Conservation (phyloP, 2,329 filamentous ascomycete genomes). For the Scedosporium apiospermum region DNA sequence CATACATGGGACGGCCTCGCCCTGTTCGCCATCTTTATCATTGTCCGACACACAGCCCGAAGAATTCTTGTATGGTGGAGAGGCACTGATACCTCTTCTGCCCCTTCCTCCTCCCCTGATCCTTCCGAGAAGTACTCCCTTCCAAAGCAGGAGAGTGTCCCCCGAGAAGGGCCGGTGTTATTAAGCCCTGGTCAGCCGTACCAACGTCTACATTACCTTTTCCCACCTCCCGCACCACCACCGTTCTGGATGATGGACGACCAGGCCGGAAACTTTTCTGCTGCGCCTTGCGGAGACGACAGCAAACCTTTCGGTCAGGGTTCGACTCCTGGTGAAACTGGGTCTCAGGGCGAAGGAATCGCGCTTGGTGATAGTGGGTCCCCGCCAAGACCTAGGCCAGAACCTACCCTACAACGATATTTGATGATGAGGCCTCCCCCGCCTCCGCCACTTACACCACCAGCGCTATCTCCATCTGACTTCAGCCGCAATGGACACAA, state of each 20-base stretch:
- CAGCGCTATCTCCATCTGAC: conserved; percentile 29
- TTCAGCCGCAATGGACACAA: conserved; percentile 33
- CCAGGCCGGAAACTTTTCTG: conserved; percentile 23
- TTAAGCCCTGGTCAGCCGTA: neutral
- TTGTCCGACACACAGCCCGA: conserved; percentile 12
- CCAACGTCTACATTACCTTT: neutral
- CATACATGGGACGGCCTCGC: conserved; percentile 19
- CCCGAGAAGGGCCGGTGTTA: neutral
- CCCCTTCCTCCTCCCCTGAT: neutral
- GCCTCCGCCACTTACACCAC: conserved; percentile 40
- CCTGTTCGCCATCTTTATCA: conserved; percentile 24
- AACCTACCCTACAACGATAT: neutral
- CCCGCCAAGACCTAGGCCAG: neutral
- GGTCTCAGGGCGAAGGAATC: neutral
- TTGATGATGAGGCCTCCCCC: conserved; percentile 19
- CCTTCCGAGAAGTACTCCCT: neutral
- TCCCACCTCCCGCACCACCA: neutral
- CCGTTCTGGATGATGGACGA: conserved; percentile 10
- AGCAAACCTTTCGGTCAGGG: neutral
- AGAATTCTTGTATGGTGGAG: neutral
- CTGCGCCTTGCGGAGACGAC: conserved; percentile 10
- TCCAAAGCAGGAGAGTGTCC: neutral
- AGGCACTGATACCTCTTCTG: neutral
- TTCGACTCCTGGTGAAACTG: neutral
- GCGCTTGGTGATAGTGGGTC: neutral